These are phyloP conservation scores for Dacryopinax spathularia DNA, from an alignment of 768 basidiomycete genomes.

Conservation along the genomic window DNA sequence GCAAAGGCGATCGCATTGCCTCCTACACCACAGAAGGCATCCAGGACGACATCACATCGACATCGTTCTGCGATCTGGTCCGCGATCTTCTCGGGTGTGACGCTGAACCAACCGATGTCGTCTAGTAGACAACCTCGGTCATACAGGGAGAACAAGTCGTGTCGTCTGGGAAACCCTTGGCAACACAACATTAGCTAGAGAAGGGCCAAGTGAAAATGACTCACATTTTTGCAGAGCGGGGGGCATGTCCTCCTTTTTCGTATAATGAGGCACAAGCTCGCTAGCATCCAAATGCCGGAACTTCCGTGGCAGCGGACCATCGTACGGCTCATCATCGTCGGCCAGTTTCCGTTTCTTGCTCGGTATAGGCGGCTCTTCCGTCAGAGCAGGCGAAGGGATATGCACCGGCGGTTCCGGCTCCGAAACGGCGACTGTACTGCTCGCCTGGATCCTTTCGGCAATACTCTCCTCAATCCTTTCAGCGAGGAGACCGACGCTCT, in stretches of 20 bases:
- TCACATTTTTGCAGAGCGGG: not conserved
- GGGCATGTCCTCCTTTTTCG: not conserved
- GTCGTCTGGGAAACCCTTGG: slow-evolving; percentile 74
- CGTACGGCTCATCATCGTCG: not conserved
- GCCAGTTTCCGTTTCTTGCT: not conserved
- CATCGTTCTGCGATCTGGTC: slow-evolving; percentile 86
- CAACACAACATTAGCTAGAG: not conserved
- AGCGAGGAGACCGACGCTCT: not conserved
- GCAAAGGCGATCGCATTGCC: slow-evolving; percentile 97
- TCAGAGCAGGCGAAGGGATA: not conserved
- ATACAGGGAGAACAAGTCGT: slow-evolving; percentile 67
- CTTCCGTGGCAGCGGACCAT: not conserved
- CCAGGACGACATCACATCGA: slow-evolving; percentile 67
- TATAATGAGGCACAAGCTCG: not conserved
- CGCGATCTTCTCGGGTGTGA: slow-evolving; percentile 89
- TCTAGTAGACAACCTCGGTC: slow-evolving; percentile 75
- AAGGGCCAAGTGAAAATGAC: not conserved
- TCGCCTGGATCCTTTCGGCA: not conserved
- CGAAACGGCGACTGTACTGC: too few relatives aligned
- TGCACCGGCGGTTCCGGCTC: too few relatives aligned
- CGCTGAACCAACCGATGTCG: slow-evolving; percentile 94
- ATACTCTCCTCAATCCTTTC: not conserved
- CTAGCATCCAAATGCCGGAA: not conserved
- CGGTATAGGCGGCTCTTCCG: not conserved
- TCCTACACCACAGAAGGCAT: slow-evolving; percentile 95